Evolutionary conservation across 371 early-diverging fungal genomes (phyloP), one percentile per base, ranked within the genome.

Genomic region (Mortierella sp.): DNA sequence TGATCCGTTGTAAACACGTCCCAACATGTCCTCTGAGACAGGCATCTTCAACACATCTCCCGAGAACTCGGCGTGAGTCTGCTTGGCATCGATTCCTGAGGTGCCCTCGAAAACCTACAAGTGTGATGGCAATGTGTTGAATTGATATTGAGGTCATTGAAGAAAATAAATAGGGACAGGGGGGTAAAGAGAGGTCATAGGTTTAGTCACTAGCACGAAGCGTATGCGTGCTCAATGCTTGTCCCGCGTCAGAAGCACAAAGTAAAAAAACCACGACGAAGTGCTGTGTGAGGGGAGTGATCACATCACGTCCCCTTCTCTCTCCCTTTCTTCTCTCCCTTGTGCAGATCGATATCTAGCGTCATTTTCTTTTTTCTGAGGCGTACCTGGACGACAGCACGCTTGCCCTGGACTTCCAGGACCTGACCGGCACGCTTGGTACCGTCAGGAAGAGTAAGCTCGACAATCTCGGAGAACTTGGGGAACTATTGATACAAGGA

Each of bases 21-120:
- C 99, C 87, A 99, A 92, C 97, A 99, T 98, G 89, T 99, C 99
- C 90, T 99, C 99, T 54, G 98, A 97, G 35, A 99, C 99, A 29
- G 98, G 98, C 90, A 99, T 98, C 88, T 98, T 98, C 72, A 99
- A 94, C 44, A 98, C 97, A 86, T 99, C 97, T 71, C 99, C 99
- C 7, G 99, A 98, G 89, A 99, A 99, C 86, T 97, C 97, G 43
- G 98, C 99, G 70, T 97, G 96, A 35, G 99, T 99, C 60, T 95
- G 93, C 90, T 98, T 99, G 72, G 98, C 97, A 90, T 99, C 99
- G 76, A 99, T 96, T 74, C 99, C 99, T 21, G 98, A 86, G 4
- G 99, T 99, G 60, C 99, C 99, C 91, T 99, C 99, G 89, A 99
- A 99, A 72, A 99, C 99, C 97, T 96, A 38, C 21, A 38, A 24